Evolutionary conservation across 1,284 basidiomycete genomes (phyloP), one percentile per base, ranked within the genome.

Genomic region (Austropuccinia psidii): DNA sequence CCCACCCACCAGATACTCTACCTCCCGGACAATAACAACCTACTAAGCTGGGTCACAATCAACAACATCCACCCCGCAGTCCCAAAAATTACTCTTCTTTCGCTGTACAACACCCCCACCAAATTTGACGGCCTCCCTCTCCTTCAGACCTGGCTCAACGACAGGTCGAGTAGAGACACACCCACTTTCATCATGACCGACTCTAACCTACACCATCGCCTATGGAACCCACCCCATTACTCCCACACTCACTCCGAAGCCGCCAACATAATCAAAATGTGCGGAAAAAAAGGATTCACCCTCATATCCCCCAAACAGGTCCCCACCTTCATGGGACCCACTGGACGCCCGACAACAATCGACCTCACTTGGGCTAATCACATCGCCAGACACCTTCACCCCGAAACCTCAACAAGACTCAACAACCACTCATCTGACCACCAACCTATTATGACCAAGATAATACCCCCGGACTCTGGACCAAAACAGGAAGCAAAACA

Each of bases 231-330:
- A 4, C 66, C 66, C 1, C 19, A 35, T 5, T 68, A 68, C 24
- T 9, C 24, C 21, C 50, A 41, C 39, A 68, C 66, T 3, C 50
- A 68, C 31, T 4, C 66, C 0, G 33, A 17, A 5, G 15, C 65
- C 35, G 37, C 37, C 7, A 37, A 52, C n/a, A 19, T 67, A 13
- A 55, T 67, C 8, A 19, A 19, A 8, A n/a, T 67, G 0, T 55
- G 31, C 2, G 45, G 65, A 11, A 27, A 7, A 17, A 67, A 41
- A 8, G 65, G 65, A 2, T 43, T 67, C 35, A 17, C n/a, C 33
- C 43, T 67, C 11, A 50, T 24, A 11, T 67, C 65, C 21, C 65
- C 66, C 13, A 69, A 29, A n/a, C 52, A 54, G 7, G 27, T 69
- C 39, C 65, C 65, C 8, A 67, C 65, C 4, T 43, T 50, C 6